Evolutionary conservation across 106 monocot species (phyloP), one percentile per base, ranked within the genome.

Genomic region (Chionographis japonica): DNA sequence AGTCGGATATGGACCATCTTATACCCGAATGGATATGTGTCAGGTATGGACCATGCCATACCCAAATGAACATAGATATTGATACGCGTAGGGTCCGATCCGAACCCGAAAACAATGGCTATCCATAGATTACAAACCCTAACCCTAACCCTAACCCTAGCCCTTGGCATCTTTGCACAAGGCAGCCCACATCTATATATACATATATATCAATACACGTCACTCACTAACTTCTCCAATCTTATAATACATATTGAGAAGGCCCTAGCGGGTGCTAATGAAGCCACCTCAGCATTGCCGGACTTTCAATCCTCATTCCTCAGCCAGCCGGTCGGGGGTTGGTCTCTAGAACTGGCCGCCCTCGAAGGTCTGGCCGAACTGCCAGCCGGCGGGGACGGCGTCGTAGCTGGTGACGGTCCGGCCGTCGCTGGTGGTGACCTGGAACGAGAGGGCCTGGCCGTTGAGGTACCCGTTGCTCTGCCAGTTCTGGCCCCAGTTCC

Each of bases 371-470:
- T 75, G 75, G 17, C 80, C 80, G 59, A 81, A 75, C 37, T 70
- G 65, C 80, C 80, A 62, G 27, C 27, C 27, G 27, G 27, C 27
- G 27, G 27, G 27, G 27, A 27, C 27, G 27, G 27, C 80, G 65
- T 80, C 37, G 65, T 69, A 63, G 64, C 65, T 69, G 6, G 58
- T 54, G 61, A 80, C 58, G 8, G 64, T 80, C 27, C 42, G 52
- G 37, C 80, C 80, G 51, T 80, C 80, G 63, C 80, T 80, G 40
- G 80, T 75, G 74, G 74, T 80, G 17, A 63, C 63, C 63, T 49
- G 12, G 17, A 63, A 63, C 0, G 63, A 63, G 15, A 66, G 52
- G 52, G 20, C 35, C 35, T 66, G 66, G 4, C 52, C 66, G 12
- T 50, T 36, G 14, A 66, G 52, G 50, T 66, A 52, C 1, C 49